phyloP scores from a whole-genome alignment of 176 grass and related monocot genomes.

The Microstegium vimineum region DNA sequence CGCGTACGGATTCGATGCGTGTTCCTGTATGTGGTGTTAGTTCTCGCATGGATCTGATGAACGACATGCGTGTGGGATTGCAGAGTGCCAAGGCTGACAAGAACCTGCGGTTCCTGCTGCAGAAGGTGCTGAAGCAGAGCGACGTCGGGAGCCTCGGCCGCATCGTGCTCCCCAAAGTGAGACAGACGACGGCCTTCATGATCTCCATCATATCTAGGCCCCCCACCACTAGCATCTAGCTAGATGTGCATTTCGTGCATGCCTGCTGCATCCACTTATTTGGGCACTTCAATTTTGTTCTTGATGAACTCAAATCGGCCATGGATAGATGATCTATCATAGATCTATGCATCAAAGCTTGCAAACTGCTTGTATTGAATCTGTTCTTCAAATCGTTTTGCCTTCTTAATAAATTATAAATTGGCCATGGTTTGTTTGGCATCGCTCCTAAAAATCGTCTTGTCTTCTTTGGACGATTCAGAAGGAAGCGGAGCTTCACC shows the following conservation, averaged over 20 bases:
- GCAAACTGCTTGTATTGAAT: not conserved
- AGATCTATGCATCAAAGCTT: not conserved
- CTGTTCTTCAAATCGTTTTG: not conserved
- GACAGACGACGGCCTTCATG: not conserved
- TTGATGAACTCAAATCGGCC: not conserved
- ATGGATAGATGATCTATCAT: not conserved
- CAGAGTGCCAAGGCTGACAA: slow-evolving; percentile 68
- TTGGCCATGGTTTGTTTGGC: not conserved
- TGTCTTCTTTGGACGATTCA: slow-evolving; percentile 41
- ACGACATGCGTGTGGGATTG: not conserved
- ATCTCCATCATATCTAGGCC: not conserved
- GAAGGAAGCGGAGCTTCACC: slow-evolving; percentile 92
- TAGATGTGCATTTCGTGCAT: not conserved
- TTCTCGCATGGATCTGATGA: not conserved
- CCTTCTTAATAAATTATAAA: not conserved
- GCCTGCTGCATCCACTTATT: not conserved
- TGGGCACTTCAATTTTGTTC: not conserved
- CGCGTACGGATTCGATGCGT: not conserved
- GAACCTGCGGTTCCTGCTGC: slow-evolving; percentile 81
- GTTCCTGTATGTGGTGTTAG: not conserved
- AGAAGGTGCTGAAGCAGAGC: slow-evolving; percentile 99
- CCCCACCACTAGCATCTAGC: not conserved
- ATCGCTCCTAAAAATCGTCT: slow-evolving; percentile 17
- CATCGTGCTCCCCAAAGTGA: slow-evolving; percentile 98
- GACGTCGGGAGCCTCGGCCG: slow-evolving; percentile 82